Conservation (phyloP, 73 alveolate species). For the Uronychia setigera region DNA sequence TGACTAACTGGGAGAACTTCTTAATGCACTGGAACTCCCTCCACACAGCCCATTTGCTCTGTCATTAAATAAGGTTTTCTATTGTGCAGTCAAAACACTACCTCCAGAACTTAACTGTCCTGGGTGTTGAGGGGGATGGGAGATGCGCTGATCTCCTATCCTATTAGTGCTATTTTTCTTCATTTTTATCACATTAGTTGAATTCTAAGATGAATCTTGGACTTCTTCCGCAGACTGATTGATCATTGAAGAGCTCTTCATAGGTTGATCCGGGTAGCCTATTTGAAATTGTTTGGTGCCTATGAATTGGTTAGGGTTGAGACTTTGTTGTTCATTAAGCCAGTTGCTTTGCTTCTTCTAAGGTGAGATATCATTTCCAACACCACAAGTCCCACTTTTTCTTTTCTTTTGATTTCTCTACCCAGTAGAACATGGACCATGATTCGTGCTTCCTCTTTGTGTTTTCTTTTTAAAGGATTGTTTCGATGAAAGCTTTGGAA, state of each 20-base stretch:
- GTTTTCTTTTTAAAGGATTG: not conserved
- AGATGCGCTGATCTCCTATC: no score
- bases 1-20: no score
- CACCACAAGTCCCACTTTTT: not conserved
- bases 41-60: no score
- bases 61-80: no score
- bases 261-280: no score
- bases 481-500: not conserved
- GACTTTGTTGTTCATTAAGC: not conserved
- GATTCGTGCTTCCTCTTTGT: not conserved
- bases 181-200: no score
- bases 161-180: not conserved
- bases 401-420: not conserved
- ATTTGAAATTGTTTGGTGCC: not conserved
- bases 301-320: not conserved
- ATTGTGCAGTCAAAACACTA: no score
- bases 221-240: not conserved
- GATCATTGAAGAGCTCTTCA: no score
- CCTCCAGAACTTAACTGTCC: no score
- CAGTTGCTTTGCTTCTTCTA: not conserved
- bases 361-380: not conserved
- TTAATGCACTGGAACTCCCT: no score
- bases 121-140: no score
- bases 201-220: not conserved
- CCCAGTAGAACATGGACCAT: not conserved